These are phyloP conservation scores for Spironucleus salmonicida DNA, from an alignment of 208 protist species.

Conservation along the genomic window DNA sequence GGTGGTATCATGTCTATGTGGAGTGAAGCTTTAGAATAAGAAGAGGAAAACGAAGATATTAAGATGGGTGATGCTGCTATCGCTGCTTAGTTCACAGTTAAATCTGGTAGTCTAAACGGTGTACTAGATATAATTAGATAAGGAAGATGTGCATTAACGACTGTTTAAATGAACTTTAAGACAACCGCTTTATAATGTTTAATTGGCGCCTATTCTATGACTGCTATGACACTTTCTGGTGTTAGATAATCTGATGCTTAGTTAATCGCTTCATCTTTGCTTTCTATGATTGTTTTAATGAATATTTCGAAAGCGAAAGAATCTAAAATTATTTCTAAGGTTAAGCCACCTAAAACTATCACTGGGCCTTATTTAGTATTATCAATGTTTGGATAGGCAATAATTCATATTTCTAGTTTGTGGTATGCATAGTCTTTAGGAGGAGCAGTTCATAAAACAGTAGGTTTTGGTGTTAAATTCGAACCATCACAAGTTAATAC, in stretches of 20 bases:
- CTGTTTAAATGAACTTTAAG: conserved; percentile 25
- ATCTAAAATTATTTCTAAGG: not conserved
- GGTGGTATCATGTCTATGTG: conserved; percentile 10
- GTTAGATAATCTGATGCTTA: conserved; percentile 7
- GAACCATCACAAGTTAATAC: conserved; percentile 7
- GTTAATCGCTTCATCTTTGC: not conserved
- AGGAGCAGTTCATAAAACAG: not conserved
- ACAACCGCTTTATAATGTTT: conserved; percentile 14
- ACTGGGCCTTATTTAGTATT: not conserved
- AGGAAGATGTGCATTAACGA: conserved; percentile 16
- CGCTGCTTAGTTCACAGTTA: conserved; percentile 23
- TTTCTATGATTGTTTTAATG: not conserved
- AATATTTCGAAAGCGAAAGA: conserved; percentile 19
- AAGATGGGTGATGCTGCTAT: conserved; percentile 24
- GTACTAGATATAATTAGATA: conserved; percentile 20
- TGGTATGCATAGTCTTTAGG: not conserved
- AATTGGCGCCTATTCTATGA: conserved; percentile 23
- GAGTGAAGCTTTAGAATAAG: conserved; percentile 8
- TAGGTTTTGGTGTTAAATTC: not conserved
- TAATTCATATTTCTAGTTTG: not conserved
- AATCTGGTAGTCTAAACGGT: conserved; percentile 2
- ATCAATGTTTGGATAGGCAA: not conserved
- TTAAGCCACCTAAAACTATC: conserved; percentile 5
- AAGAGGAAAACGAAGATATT: not conserved
- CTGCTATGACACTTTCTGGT: conserved; percentile 10